Conservation (phyloP, 2,329 filamentous ascomycete species). For the Phaeosphaeriaceae sp. region DNA sequence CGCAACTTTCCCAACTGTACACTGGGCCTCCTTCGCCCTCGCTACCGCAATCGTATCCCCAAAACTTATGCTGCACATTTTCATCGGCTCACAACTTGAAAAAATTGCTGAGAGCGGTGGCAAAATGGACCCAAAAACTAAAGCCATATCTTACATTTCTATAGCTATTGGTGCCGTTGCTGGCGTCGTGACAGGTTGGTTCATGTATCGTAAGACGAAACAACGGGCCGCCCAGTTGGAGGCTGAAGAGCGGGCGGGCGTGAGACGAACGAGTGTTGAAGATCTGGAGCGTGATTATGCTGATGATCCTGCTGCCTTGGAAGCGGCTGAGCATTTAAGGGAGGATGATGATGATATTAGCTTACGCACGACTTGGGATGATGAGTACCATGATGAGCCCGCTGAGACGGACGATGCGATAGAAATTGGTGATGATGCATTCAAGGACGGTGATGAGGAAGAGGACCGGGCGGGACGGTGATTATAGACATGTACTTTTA, state of each 20-base stretch:
- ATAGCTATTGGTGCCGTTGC: conserved; percentile 75
- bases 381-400: conserved; percentile 52
- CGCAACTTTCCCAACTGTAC: conserved; percentile 88
- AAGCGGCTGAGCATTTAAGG: conserved; percentile 47
- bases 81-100: conserved; percentile 85
- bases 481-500: background rate
- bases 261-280: conserved; percentile 39
- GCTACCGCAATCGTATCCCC: conserved; percentile 84
- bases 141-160: conserved; percentile 81
- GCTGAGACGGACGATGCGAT: conserved; percentile 50
- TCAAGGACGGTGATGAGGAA: conserved; percentile 49
- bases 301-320: conserved; percentile 54
- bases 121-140: conserved; percentile 79
- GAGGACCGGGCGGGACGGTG: conserved; percentile 17
- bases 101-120: conserved; percentile 82
- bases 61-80: conserved; percentile 89
- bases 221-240: conserved; percentile 58
- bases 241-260: conserved; percentile 52
- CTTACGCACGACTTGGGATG: conserved; percentile 57
- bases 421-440: conserved; percentile 51
- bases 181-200: conserved; percentile 76
- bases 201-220: conserved; percentile 76
- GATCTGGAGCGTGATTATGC: conserved; percentile 50
- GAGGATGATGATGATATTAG: conserved; percentile 61
- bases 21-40: conserved; percentile 74